Base-by-base conservation (phyloP, 2,329 filamentous ascomycete genomes). In the Ramularia endophylla region DNA sequence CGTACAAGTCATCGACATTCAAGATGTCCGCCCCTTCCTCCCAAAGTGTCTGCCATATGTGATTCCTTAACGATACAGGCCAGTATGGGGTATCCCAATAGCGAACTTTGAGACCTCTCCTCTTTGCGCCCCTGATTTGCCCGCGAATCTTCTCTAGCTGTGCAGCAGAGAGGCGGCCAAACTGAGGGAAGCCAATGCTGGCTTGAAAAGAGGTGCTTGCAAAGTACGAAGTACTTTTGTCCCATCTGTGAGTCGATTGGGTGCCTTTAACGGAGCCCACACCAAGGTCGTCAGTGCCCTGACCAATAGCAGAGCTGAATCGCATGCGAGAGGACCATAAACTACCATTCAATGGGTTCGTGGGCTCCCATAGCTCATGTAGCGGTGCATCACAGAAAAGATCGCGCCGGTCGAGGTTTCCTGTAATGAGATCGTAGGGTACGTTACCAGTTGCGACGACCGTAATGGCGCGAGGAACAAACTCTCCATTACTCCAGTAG, bases 391-490 rank as follows among this genome's bases (percentile, higher is more conserved):
- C 82, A 54, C 79, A 37, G 51, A 57, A 61, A 38, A 77, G 64
- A 57, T 83, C 78, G 22, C 77, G 51, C 46, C 75, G 70, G 1
- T 70, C 75, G 4, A 64, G 49, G 52, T 77, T 75, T n/a, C 64
- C 59, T 3, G 70, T 63, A 7, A 83, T 54, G 5, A 73, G 54
- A 37, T 77, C 68, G 50, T 81, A 80, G 0, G 73, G 77, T 0
- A 77, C 72, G 48, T 75, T 75, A 6, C 83, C 83, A 1, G 81
- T 84, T 1, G 74, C 80, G 1, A 87, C 79, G 1, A 86, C 73
- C 0, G 81, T 87, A 29, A 87, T 61, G 0, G 78, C 77, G 1
- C 81, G 67, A n/a, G 64, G 55, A 20, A 74, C 58, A 2, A 82
- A 57, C 11, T 65, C 56, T 12, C 65, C 69, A 36, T 78, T 67